Evolutionary conservation across 768 basidiomycete species (phyloP).

Genomic region (Tricholoma sp.): DNA sequence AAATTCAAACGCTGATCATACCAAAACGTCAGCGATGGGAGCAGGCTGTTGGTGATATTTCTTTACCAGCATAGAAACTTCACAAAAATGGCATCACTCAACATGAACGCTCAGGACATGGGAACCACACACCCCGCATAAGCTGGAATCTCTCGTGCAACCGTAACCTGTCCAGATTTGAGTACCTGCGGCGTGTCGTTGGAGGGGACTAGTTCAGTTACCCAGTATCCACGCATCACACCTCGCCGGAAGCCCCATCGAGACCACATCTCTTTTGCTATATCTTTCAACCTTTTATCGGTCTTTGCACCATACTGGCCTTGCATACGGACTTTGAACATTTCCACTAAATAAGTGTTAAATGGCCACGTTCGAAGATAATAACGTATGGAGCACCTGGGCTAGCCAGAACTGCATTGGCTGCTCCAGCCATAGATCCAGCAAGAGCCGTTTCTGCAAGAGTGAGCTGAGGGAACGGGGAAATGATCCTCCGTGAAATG

Average conservation of each 20-base stretch:
- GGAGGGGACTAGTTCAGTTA: slow-evolving; percentile 25
- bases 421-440: slow-evolving; percentile 89
- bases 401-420: slow-evolving; percentile 85
- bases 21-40: neutral
- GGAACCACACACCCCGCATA: slow-evolving; percentile 71
- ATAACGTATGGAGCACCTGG: slow-evolving; percentile 50
- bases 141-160: slow-evolving; percentile 91
- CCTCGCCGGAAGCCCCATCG: slow-evolving; percentile 84
- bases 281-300: slow-evolving; percentile 70
- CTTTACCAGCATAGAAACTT: slow-evolving; percentile 65
- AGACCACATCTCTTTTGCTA: slow-evolving; percentile 79
- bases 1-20: slow-evolving; percentile 71
- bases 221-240: slow-evolving; percentile 98
- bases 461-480: slow-evolving; percentile 82
- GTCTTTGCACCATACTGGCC: slow-evolving; percentile 81
- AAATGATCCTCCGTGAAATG: slow-evolving; percentile 73
- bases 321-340: slow-evolving; percentile 99
- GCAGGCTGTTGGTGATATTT: neutral
- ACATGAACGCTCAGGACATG: neutral
- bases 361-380: neutral
- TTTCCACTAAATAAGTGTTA: slow-evolving; percentile 58
- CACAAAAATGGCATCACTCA: neutral
- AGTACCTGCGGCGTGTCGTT: neutral
- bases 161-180: slow-evolving; percentile 57
- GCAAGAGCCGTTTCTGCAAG: slow-evolving; percentile 78